Percentiles rank a stretch among this genome's conserved stretches.
Evolutionary conservation across 768 basidiomycete species (phyloP).

Genomic region (Rhizopogon salebrosus): DNA sequence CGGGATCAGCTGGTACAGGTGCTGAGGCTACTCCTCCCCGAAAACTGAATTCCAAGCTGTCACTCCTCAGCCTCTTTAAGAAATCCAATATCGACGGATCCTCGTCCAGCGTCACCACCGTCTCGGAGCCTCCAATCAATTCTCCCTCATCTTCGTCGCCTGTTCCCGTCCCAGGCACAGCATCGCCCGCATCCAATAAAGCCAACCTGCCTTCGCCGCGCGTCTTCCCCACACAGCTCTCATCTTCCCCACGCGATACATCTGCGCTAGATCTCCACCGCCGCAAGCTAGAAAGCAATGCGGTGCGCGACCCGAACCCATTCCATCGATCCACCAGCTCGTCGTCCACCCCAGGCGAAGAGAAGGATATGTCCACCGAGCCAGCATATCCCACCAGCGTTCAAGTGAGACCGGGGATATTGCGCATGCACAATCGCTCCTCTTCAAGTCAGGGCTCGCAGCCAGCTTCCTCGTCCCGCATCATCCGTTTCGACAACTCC

Average conservation of each 20-base stretch:
- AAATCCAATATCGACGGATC: constrained; percentile 41
- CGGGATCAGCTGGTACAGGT: constrained; percentile 69
- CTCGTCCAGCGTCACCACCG: constrained; percentile 28
- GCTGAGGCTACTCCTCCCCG: constrained; percentile 42
- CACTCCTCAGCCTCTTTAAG: constrained; percentile 70
- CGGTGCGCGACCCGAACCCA: constrained; percentile 22
- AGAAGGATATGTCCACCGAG: constrained; percentile 17
- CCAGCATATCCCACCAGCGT: constrained; percentile 18
- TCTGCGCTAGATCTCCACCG: constrained; percentile 13
- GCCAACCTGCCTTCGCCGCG: constrained; percentile 26
- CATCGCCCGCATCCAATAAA: constrained; percentile 11
- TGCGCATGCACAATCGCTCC: constrained; percentile 36
- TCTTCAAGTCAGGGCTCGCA: constrained; percentile 28
- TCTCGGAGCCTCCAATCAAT: constrained; percentile 23
- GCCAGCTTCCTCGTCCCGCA: constrained; percentile 20
- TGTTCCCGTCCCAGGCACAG: constrained; percentile 14
- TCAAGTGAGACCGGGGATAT: constrained; percentile 31
- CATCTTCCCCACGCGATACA: constrained; percentile 26
- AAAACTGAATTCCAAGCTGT: constrained; percentile 65
- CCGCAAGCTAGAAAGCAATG: constrained; percentile 18
- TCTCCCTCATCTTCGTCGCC: constrained; percentile 24
- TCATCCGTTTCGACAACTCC: constrained; percentile 30
- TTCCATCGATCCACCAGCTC: constrained; percentile 31
- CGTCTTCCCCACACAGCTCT: constrained; percentile 15
- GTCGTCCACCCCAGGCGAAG: constrained; percentile 17